Base-by-base conservation (phyloP, 305 asterid species). In the Fraxinus velutina region DNA sequence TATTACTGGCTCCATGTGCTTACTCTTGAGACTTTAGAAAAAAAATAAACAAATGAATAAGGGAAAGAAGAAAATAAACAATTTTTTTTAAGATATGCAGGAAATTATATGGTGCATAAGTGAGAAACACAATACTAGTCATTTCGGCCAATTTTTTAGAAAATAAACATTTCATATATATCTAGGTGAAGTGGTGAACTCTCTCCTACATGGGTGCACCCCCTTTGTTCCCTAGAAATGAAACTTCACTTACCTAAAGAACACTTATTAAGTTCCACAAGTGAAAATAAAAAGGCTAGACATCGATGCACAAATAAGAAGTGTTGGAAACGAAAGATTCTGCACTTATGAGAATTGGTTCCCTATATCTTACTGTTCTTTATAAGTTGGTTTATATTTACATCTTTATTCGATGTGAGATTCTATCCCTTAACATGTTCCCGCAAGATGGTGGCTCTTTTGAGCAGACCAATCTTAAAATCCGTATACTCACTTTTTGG, bases 61-160 rank as follows among this genome's bases (percentile, higher is more conserved):
- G 47, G 76, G 74, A 29, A 71, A 71, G 76, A 71, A 71, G 76
- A 33, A 57, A 57, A 57, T 57, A 57, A 57, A 57, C 12, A 57
- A 1, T 57, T 57, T 57, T 55, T 17, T 19, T 57, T 2, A 32
- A 33, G 76, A 71, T 27, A 24, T 71, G 39, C 13, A 1, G 6
- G 42, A 13, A 30, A 70, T 70, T 13, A 71, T 32, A 6, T 71
- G 47, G 76, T 33, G 47, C 47, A 33, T 15, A 70, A 29, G 37
- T 71, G 13, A 33, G 22, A 33, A n/a, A 71, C 47, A 13, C 29
- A 33, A 70, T 33, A 33, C 76, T n/a, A 32, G 27, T 15, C 39
- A 15, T 70, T 70, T 19, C 36, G 39, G 42, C 37, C 47, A 32
- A n/a, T 71, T 71, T 71, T 33, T 3, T 3, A 32, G 44, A 33